A percentile compares a stretch with the other conserved stretches of the same genome.
Conservation (phyloP, 192 early-diverging fungal species). For the Mortierella claussenii region DNA sequence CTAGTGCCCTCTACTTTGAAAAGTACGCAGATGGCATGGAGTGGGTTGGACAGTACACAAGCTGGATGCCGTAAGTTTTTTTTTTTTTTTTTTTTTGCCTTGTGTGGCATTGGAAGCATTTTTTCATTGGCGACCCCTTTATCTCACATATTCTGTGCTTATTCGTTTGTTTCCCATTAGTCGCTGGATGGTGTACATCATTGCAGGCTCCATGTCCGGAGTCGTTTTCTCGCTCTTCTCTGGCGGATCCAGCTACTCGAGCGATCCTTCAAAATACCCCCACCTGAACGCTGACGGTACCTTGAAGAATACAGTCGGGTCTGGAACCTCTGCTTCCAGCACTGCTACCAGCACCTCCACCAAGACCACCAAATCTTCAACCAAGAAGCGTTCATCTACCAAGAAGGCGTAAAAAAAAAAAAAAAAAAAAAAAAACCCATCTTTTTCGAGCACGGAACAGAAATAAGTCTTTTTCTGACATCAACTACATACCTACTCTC, state of each 20-base stretch:
- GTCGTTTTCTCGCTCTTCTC: slow-evolving; percentile 44
- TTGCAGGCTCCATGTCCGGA: slow-evolving; percentile 46
- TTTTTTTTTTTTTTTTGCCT: too few species aligned
- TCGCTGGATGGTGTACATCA: slow-evolving; percentile 36
- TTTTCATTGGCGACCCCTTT: too few species aligned
- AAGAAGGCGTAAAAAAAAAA: slow-evolving; percentile 31
- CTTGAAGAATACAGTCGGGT: slow-evolving; percentile 17
- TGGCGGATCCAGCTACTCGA: slow-evolving; percentile 48
- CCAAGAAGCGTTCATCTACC: slow-evolving; percentile 47
- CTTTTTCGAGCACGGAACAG: too few species aligned
- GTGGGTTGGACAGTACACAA: slow-evolving; percentile 29
- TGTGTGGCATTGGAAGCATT: too few species aligned
- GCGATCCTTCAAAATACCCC: slow-evolving; percentile 39
- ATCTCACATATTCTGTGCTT: too few species aligned
- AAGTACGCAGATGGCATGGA: slow-evolving; percentile 39
- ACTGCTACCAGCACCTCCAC: slow-evolving; percentile 2
- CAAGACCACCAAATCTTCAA: slow-evolving; percentile 21
- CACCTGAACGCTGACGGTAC: slow-evolving; percentile 51
- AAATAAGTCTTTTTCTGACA: background rate
- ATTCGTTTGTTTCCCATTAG: slow-evolving; percentile 6
- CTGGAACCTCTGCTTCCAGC: background rate
- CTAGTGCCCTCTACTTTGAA: slow-evolving; percentile 22
- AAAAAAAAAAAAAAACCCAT: background rate
- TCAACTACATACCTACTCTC: background rate
- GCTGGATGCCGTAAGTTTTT: slow-evolving; percentile 56